A percentile compares a stretch with the other conserved stretches of the same genome.
These are phyloP conservation scores for Apiospora kogelbergensis DNA, from an alignment of 2,329 filamentous ascomycete genomes.

Conservation along the genomic window DNA sequence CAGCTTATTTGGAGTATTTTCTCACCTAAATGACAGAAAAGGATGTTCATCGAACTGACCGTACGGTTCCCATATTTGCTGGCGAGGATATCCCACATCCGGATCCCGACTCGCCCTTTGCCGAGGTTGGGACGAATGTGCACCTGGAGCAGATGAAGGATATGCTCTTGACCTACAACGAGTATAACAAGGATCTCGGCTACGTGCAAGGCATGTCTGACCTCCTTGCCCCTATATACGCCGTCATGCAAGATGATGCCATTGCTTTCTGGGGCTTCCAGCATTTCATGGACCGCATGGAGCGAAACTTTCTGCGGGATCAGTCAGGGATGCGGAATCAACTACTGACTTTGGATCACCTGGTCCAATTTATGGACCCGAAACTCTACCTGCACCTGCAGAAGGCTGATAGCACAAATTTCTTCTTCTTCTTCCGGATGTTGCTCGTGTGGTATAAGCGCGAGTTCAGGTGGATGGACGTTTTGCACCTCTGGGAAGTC, in stretches of 20 bases:
- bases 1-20: not conserved
- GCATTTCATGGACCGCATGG: constrained; percentile 96
- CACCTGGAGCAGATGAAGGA: constrained; percentile 99
- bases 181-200: constrained; percentile 92
- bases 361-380: constrained; percentile 96
- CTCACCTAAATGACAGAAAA: constrained; percentile 68
- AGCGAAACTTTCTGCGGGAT: constrained; percentile 92
- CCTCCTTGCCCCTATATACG: constrained; percentile 91
- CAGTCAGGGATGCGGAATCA: constrained; percentile 96
- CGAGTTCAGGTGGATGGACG: constrained; percentile 87
- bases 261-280: constrained; percentile 97
- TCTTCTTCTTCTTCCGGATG: constrained; percentile 99
- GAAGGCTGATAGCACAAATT: constrained; percentile 92
- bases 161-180: constrained; percentile 97
- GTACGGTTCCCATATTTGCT: constrained; percentile 90
- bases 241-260: constrained; percentile 95
- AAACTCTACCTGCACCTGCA: constrained; percentile 89
- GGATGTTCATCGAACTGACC: constrained; percentile 95
- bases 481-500: constrained; percentile 85
- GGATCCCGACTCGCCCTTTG: constrained; percentile 92
- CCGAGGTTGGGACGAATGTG: constrained; percentile 89
- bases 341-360: constrained; percentile 85
- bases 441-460: constrained; percentile 98
- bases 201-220: constrained; percentile 99
- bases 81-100: constrained; percentile 97